phyloP scores from a whole-genome alignment of 345 rosid species.

The Melaleuca quinquenervia region DNA sequence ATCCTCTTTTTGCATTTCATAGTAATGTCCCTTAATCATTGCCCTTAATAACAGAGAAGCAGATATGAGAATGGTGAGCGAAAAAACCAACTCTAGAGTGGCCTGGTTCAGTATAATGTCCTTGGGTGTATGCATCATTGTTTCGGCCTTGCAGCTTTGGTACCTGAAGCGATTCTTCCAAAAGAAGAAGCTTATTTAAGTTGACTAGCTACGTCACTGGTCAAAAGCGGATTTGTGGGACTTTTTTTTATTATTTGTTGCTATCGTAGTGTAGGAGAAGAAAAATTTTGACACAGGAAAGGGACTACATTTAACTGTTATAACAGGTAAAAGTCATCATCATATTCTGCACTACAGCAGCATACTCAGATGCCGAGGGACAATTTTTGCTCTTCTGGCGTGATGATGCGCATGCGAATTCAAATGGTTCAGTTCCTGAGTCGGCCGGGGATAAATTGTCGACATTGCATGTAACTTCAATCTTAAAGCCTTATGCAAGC shows the following conservation, averaged over 20 bases:
- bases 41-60: slow-evolving; percentile 41
- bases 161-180: slow-evolving; percentile 51
- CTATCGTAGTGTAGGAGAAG: neutral
- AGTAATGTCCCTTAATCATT: neutral
- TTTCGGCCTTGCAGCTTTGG: slow-evolving; percentile 46
- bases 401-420: neutral
- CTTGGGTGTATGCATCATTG: slow-evolving; percentile 48
- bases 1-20: neutral
- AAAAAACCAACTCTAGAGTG: slow-evolving; percentile 56
- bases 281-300: neutral
- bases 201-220: neutral
- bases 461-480: neutral
- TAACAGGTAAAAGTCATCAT: neutral
- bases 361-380: neutral
- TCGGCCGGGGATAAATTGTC: neutral
- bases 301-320: neutral
- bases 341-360: neutral
- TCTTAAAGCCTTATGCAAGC: neutral
- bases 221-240: neutral
- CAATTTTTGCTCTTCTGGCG: neutral
- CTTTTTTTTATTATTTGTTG: neutral
- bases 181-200: slow-evolving; percentile 66
- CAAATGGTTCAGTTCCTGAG: neutral
- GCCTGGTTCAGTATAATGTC: slow-evolving; percentile 82
- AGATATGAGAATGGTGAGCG: slow-evolving; percentile 62